Conservation (phyloP, 2,329 filamentous ascomycete species). For the Clarireedia hainanense region DNA sequence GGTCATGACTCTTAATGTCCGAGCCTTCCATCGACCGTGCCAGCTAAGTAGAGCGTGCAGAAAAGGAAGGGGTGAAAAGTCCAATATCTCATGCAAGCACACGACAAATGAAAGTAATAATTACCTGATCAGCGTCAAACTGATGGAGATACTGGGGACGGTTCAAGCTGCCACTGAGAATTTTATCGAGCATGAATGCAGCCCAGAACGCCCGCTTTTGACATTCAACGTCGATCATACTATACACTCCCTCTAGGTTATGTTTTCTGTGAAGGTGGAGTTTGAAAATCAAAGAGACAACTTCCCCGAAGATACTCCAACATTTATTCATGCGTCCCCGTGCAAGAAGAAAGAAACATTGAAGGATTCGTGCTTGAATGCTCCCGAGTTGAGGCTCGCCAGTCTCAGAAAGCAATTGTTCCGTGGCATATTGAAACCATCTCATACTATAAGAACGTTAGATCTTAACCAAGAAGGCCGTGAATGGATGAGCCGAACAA, state of each 20-base stretch:
- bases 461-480: not conserved
- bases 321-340: conserved; percentile 30
- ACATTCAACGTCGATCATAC: conserved; percentile 38
- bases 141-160: not conserved
- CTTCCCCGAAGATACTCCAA: conserved; percentile 29
- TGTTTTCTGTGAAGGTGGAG: conserved; percentile 25
- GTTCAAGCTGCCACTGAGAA: conserved; percentile 32
- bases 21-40: not conserved
- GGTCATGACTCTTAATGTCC: not conserved
- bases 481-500: not conserved
- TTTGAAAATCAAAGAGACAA: conserved; percentile 26
- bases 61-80: no score
- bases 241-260: conserved; percentile 18
- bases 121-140: not conserved
- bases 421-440: conserved; percentile 21
- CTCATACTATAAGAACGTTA: conserved; percentile 17
- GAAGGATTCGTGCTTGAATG: conserved; percentile 34
- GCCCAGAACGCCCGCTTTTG: conserved; percentile 54
- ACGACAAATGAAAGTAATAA: not conserved
- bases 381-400: conserved; percentile 27
- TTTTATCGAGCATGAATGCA: conserved; percentile 55
- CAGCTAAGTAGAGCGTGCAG: no score
- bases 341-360: conserved; percentile 30
- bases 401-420: conserved; percentile 28
- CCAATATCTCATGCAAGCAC: not conserved